phyloP scores from a whole-genome alignment of 1,284 basidiomycete species.

The Cystobasidium slooffiae region DNA sequence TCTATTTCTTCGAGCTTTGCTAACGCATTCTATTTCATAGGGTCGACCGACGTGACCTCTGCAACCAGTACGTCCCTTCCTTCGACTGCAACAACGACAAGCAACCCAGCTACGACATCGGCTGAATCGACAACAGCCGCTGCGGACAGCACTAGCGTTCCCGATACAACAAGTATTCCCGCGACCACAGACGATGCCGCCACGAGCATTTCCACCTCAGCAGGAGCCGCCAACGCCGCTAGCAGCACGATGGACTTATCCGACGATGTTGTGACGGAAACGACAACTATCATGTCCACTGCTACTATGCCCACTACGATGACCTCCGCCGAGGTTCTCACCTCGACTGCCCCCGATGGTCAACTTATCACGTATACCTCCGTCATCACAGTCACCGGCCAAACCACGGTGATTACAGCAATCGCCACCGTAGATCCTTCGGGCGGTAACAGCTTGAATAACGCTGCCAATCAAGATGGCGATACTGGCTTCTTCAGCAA shows the following conservation, averaged over 20 bases:
- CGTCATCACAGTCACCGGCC: constrained; percentile 43
- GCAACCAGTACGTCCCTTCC: constrained; percentile 5
- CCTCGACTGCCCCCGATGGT: constrained; percentile 45
- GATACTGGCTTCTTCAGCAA: constrained; percentile 52
- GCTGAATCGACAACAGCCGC: background rate
- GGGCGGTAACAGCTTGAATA: constrained; percentile 27
- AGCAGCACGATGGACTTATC: background rate
- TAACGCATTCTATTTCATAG: background rate
- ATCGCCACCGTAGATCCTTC: constrained; percentile 31
- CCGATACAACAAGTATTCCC: background rate
- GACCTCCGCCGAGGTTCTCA: constrained; percentile 36
- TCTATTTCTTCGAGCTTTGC: background rate
- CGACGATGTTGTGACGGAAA: constrained; percentile 3
- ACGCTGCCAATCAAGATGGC: constrained; percentile 37
- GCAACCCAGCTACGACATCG: constrained; percentile 3
- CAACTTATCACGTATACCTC: constrained; percentile 49
- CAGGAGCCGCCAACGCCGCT: background rate
- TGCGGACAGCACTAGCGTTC: background rate
- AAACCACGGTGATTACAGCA: constrained; percentile 32
- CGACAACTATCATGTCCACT: constrained; percentile 15
- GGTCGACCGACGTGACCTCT: background rate
- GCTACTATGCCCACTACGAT: constrained; percentile 3
- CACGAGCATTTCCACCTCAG: background rate
- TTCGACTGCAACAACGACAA: background rate
- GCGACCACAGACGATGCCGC: background rate